phyloP scores from a whole-genome alignment of 1,284 basidiomycete species.

The Boletus mariae region DNA sequence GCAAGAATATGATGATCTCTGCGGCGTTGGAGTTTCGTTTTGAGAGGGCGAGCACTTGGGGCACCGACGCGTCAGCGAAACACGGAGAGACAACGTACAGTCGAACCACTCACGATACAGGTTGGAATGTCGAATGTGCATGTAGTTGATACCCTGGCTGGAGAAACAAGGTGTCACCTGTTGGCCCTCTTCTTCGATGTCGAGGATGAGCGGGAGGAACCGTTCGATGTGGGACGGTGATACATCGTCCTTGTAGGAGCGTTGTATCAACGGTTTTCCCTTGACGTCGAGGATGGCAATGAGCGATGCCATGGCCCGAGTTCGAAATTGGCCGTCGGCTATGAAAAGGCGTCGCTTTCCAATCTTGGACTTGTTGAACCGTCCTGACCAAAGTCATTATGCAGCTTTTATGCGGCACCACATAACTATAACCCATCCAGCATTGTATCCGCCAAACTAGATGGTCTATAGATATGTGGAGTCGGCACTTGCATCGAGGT shows the following conservation, averaged over 20 bases:
- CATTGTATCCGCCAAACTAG: too few species aligned
- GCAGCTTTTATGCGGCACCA: too few species aligned
- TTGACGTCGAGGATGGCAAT: conserved; percentile 98
- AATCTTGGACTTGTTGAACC: conserved; percentile 8
- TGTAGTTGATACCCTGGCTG: conserved; percentile 91
- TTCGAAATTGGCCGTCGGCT: not conserved
- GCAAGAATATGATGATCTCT: conserved; percentile 95
- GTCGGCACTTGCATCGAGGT: too few species aligned
- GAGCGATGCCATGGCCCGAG: conserved; percentile 49
- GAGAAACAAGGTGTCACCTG: conserved; percentile 96
- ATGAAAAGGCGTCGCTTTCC: conserved; percentile 8
- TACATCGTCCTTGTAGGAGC: conserved; percentile 97
- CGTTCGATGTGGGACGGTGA: conserved; percentile 85
- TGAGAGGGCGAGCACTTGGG: conserved; percentile 86
- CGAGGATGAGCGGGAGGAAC: conserved; percentile 92
- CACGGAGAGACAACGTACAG: conserved; percentile 13
- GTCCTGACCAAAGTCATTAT: too few species aligned
- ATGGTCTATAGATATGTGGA: too few species aligned
- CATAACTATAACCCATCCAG: too few species aligned
- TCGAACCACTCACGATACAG: conserved; percentile 72
- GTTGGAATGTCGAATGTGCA: conserved; percentile 98
- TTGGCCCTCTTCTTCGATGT: conserved; percentile 96
- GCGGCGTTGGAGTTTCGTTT: conserved; percentile 96
- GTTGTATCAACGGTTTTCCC: conserved; percentile 96
- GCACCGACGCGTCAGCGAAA: not conserved